Evolutionary conservation across 2,329 filamentous ascomycete species (phyloP).

Genomic region (Aspergillus texensis): DNA sequence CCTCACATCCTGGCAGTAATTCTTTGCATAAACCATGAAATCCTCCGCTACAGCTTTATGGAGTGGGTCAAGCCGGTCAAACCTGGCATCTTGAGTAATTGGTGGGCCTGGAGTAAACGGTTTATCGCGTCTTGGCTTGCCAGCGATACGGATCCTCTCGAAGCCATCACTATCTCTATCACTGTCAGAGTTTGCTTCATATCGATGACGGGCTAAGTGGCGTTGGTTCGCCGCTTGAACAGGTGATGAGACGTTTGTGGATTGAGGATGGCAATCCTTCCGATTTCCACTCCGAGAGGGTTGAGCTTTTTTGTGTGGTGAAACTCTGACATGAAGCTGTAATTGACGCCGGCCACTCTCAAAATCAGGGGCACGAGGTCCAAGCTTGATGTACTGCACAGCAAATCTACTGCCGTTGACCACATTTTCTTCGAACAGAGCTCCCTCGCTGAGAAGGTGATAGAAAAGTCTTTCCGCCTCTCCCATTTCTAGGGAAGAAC

Average conservation of each 20-base stretch:
- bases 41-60: conserved; percentile 51
- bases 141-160: conserved; percentile 42
- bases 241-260: conserved; percentile 70
- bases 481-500: conserved; percentile 69
- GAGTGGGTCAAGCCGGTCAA: conserved; percentile 46
- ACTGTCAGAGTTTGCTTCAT: conserved; percentile 31
- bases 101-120: conserved; percentile 45
- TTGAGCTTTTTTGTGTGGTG: conserved; percentile 43
- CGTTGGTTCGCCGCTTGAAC: conserved; percentile 51
- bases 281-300: conserved; percentile 37
- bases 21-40: conserved; percentile 50
- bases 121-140: conserved; percentile 31
- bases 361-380: conserved; percentile 52
- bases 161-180: conserved; percentile 49
- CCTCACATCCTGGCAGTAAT: conserved; percentile 45
- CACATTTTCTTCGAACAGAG: conserved; percentile 70
- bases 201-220: conserved; percentile 32
- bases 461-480: conserved; percentile 86
- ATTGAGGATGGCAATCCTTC: conserved; percentile 56
- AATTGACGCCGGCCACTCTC: conserved; percentile 47
- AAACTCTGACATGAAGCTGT: conserved; percentile 57
- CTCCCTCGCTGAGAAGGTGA: conserved; percentile 71
- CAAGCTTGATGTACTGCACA: conserved; percentile 63
- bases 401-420: conserved; percentile 69
- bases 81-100: conserved; percentile 48